Evolutionary conservation across 768 basidiomycete genomes (phyloP).

Genomic region (Daedalea quercina): DNA sequence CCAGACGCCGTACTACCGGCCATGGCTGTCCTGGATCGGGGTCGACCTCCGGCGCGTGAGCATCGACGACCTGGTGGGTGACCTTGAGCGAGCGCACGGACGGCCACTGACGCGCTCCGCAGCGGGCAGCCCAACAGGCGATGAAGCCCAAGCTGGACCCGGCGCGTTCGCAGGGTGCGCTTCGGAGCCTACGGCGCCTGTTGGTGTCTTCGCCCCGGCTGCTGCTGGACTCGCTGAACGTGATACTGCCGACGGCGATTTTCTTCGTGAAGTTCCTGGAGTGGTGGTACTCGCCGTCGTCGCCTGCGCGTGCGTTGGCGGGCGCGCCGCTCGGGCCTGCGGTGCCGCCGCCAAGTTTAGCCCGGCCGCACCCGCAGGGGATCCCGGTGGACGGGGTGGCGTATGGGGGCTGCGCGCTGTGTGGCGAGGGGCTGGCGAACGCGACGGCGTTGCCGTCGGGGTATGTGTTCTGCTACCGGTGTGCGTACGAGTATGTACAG

Average conservation of each 20-base stretch:
- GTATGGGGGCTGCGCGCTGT: conserved; percentile 86
- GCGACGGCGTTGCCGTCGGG: conserved; percentile 89
- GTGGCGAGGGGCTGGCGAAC: conserved; percentile 65
- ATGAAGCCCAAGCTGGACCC: conserved; percentile 16
- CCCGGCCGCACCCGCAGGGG: conserved; percentile 68
- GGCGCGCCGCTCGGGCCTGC: conserved; percentile 57
- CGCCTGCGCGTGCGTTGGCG: conserved; percentile 71
- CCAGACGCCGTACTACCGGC: conserved; percentile 77
- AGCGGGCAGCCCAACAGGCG: conserved; percentile 22
- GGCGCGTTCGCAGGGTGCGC: conserved; percentile 26
- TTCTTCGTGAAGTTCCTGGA: conserved; percentile 96
- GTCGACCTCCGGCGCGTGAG: conserved; percentile 77
- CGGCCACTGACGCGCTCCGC: background rate
- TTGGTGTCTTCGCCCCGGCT: conserved; percentile 51
- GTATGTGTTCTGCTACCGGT: conserved; percentile 93
- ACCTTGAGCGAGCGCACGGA: background rate
- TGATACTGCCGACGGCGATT: conserved; percentile 81
- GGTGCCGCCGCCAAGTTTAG: conserved; percentile 71
- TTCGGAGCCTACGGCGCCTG: conserved; percentile 39
- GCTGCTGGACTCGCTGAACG: conserved; percentile 69
- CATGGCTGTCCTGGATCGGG: conserved; percentile 86
- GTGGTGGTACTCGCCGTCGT: conserved; percentile 98
- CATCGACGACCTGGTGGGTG: conserved; percentile 69
- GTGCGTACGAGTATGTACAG: conserved; percentile 79
- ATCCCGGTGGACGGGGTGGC: conserved; percentile 51